Conservation (phyloP, 2,329 filamentous ascomycete species). For the Pyrenochaeta sp. region DNA sequence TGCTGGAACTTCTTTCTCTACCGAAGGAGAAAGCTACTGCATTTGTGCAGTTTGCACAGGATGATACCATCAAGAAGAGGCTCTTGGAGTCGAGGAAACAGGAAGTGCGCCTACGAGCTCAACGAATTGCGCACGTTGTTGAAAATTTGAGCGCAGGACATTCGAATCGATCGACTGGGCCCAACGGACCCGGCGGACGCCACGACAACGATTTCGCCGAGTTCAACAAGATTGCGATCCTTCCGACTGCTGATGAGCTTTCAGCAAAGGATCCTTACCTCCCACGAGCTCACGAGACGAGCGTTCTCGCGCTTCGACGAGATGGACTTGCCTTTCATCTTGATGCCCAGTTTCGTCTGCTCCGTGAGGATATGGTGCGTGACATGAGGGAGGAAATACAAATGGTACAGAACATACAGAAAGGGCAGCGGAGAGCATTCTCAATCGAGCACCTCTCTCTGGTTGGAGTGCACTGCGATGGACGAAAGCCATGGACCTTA, state of each 20-base stretch:
- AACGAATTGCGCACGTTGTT: not conserved
- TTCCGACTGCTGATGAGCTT: slow-evolving; percentile 73
- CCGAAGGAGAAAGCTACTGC: not conserved
- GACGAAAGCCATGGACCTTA: slow-evolving; percentile 46
- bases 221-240: slow-evolving; percentile 68
- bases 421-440: slow-evolving; percentile 51
- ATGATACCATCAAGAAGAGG: not conserved
- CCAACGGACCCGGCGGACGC: slow-evolving; percentile 65
- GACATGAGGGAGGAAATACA: slow-evolving; percentile 71
- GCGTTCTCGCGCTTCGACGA: slow-evolving; percentile 44
- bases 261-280: slow-evolving; percentile 63
- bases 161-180: not conserved
- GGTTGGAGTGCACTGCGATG: slow-evolving; percentile 49
- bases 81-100: not conserved
- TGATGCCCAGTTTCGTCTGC: slow-evolving; percentile 76
- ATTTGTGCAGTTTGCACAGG: not conserved
- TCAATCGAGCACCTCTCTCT: slow-evolving; percentile 53
- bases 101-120: not conserved
- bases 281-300: slow-evolving; percentile 60
- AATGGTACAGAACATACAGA: slow-evolving; percentile 59
- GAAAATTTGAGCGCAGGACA: not conserved
- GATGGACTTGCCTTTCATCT: slow-evolving; percentile 61
- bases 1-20: not conserved
- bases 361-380: slow-evolving; percentile 75
- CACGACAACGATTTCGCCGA: slow-evolving; percentile 77